Evolutionary conservation across 108 stramenopile species (phyloP).

Genomic region (Licmophora abbreviata): DNA sequence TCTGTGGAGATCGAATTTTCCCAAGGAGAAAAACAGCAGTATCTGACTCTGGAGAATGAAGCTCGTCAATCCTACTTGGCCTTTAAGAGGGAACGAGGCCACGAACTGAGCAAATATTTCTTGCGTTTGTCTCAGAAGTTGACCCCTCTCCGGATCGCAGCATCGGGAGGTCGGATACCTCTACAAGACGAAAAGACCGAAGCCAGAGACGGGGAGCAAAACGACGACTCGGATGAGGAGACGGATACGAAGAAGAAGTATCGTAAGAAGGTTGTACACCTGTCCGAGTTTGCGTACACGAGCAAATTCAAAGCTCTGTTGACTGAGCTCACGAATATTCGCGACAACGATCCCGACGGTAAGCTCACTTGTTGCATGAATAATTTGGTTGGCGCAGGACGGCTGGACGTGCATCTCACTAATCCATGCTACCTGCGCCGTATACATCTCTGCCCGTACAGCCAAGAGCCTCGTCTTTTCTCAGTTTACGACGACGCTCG

Average conservation of each 20-base stretch:
- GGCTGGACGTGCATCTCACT: background rate
- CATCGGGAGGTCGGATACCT: slow-evolving; percentile 31
- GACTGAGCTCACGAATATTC: slow-evolving; percentile 19
- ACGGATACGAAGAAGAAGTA: background rate
- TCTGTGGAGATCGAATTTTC: slow-evolving; percentile 12
- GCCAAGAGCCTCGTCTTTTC: slow-evolving; percentile 40
- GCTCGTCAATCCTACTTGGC: slow-evolving; percentile 14
- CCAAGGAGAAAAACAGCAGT: slow-evolving; percentile 18
- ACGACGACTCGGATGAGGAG: background rate
- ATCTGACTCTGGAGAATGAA: slow-evolving; percentile 14
- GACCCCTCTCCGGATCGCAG: slow-evolving; percentile 26
- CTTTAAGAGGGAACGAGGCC: slow-evolving; percentile 10
- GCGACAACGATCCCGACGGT: slow-evolving; percentile 27
- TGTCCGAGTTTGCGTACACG: slow-evolving; percentile 15
- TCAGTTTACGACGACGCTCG: slow-evolving; percentile 28
- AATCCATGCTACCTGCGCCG: background rate
- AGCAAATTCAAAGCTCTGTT: slow-evolving; percentile 24
- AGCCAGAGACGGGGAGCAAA: background rate
- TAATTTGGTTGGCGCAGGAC: background rate
- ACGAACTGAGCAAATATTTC: slow-evolving; percentile 11
- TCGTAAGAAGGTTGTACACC: background rate
- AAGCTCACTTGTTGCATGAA: slow-evolving; percentile 8
- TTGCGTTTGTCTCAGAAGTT: slow-evolving; percentile 12
- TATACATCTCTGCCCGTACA: slow-evolving; percentile 3
- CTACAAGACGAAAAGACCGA: background rate